Base-by-base conservation (phyloP, 257 asterid genomes). In the Ehretia macrophylla region DNA sequence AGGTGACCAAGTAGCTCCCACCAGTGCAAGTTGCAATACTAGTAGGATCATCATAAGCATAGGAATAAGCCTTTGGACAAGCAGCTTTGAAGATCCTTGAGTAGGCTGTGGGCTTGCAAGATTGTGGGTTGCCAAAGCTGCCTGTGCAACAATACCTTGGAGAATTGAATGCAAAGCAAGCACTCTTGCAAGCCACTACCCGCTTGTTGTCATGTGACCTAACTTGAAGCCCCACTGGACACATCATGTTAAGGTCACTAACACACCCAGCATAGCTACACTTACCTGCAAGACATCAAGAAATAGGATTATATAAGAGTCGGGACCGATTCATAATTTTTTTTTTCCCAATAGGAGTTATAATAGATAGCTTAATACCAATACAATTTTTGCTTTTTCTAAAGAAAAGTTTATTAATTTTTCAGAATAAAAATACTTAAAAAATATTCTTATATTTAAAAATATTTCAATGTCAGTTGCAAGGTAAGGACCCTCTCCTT, bases 151-250 rank as follows among this genome's bases (percentile, higher is more conserved):
- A 91, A 70, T 84, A 91, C 49, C 93, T 73, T 11, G 95, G 95
- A 1, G 95, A 84, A 69, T 81, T 90, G 81, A 84, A 90, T n/a
- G 97, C 97, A 10, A 63, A 85, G 39, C 97, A 90, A 0, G 97
- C 97, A 16, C 97, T 90, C 74, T 87, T 87, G 66, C 97, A 87
- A 14, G 97, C 96, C 72, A 90, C 88, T 20, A 90, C 95, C 17
- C 81, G 67, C 60, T 73, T 78, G 63, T 83, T 87, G 64, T 90
- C 95, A 59, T 81, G 90, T 1, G 96, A 84, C 1, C 88, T 83
- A 8, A 90, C 96, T 56, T 90, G 97, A 32, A 90, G 96, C 32
- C 97, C 97, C n/a, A 81, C 93, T n/a, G 97, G 97, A 58, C 97
- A 90, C 78, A 90, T 87, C 72, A 52, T 73, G 75, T 90, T 90